Evolutionary conservation across 2,329 filamentous ascomycete genomes (phyloP).

Genomic region (Talaromyces marneffei): DNA sequence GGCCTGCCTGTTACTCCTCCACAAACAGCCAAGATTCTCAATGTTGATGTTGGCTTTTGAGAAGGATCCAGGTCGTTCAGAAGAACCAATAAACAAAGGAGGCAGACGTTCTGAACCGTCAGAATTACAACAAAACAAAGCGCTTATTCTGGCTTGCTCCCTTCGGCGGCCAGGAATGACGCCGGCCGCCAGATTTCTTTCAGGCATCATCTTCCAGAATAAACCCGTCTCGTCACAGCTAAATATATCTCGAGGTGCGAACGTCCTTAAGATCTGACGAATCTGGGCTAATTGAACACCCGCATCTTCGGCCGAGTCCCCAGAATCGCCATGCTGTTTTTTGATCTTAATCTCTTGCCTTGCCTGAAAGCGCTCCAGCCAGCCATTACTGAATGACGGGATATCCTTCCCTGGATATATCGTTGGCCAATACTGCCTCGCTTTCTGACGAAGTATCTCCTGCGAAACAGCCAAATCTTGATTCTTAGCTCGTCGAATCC

Average conservation of each 20-base stretch:
- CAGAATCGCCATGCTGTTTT: slow-evolving; percentile 13
- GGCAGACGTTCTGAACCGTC: slow-evolving; percentile 23
- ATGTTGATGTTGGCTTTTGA: slow-evolving; percentile 18
- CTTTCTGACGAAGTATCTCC: slow-evolving; percentile 15
- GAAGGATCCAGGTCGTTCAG: slow-evolving; percentile 20
- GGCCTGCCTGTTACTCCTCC: slow-evolving; percentile 23
- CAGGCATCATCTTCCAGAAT: slow-evolving; percentile 18
- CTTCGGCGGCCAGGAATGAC: slow-evolving; percentile 9
- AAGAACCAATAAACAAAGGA: slow-evolving; percentile 20
- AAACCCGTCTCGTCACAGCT: slow-evolving; percentile 21
- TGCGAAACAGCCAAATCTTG: slow-evolving; percentile 5
- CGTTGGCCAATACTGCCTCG: slow-evolving; percentile 16
- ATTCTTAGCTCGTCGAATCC: slow-evolving; percentile 5
- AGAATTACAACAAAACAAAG: slow-evolving; percentile 20
- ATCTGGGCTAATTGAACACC: slow-evolving; percentile 9
- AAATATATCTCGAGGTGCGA: slow-evolving; percentile 18
- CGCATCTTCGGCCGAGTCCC: background rate
- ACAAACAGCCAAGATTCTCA: slow-evolving; percentile 20
- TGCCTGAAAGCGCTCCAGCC: slow-evolving; percentile 17
- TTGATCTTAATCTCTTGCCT: slow-evolving; percentile 9
- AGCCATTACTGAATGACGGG: slow-evolving; percentile 19
- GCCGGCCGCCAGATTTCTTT: slow-evolving; percentile 8
- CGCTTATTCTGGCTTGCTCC: slow-evolving; percentile 19
- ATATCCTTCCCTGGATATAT: slow-evolving; percentile 16
- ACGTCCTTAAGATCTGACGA: slow-evolving; percentile 17